A percentile compares a stretch with the other conserved stretches of the same genome.
phyloP scores from a whole-genome alignment of 768 basidiomycete genomes.

The Epithele typhae region DNA sequence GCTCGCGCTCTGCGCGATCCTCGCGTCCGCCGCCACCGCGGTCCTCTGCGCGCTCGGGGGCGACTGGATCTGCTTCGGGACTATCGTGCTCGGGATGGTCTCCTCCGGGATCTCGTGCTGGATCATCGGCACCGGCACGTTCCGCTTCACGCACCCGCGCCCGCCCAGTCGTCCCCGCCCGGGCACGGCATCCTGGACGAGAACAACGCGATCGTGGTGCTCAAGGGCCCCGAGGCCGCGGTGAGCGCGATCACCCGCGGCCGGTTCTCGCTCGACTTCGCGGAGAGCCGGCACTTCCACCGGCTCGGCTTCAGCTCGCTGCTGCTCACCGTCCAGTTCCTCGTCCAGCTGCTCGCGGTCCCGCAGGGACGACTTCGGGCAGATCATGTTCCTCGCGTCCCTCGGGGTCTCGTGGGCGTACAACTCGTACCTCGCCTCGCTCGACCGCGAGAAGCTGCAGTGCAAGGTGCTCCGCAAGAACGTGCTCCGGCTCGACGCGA shows the following conservation, averaged over 20 bases:
- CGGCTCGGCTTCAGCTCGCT: conserved; percentile 2
- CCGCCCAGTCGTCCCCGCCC: neutral
- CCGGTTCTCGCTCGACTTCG: conserved; percentile 1
- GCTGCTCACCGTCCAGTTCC: conserved; percentile 8
- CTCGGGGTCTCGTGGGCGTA: conserved; percentile 7
- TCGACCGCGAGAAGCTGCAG: conserved; percentile 3
- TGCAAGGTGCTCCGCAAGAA: conserved; percentile 4
- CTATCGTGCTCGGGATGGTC: conserved; percentile 11
- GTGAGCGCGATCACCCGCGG: conserved; percentile 5
- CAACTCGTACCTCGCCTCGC: conserved; percentile 6
- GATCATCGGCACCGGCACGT: conserved; percentile 3
- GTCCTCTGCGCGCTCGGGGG: conserved; percentile 1
- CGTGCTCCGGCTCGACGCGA: neutral
- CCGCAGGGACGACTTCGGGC: conserved; percentile 11
- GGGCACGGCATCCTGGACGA: conserved; percentile 4
- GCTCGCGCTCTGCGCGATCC: neutral
- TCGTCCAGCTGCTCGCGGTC: conserved; percentile 11
- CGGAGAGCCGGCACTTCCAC: neutral
- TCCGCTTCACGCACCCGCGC: conserved; percentile 7
- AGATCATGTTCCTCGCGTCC: conserved; percentile 12
- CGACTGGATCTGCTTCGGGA: conserved; percentile 12
- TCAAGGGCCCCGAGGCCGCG: conserved; percentile 5
- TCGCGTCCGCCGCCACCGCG: conserved; percentile 4
- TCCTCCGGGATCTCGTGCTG: conserved; percentile 8
- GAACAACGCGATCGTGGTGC: neutral